These are phyloP conservation scores for Chrysosporium queenslandicum DNA, from an alignment of 2,329 filamentous ascomycete species.

Conservation along the genomic window DNA sequence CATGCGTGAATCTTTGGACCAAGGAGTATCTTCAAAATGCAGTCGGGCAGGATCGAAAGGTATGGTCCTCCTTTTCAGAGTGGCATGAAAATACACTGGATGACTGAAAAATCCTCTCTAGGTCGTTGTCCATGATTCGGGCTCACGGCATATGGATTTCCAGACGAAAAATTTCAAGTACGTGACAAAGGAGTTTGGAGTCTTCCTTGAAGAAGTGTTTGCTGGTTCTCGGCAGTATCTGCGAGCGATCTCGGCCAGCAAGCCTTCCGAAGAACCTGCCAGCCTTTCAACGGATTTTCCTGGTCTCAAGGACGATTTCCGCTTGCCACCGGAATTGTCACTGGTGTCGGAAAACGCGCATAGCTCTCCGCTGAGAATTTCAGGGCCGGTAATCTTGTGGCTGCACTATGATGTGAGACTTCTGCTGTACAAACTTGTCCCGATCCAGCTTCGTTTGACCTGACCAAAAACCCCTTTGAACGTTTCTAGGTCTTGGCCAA, in stretches of 20 bases:
- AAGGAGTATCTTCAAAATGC: conserved; percentile 55
- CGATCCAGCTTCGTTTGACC: background rate
- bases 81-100: background rate
- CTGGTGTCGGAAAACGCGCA: conserved; percentile 55
- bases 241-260: conserved; percentile 61
- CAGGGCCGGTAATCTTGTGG: conserved; percentile 76
- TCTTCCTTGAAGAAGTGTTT: conserved; percentile 54
- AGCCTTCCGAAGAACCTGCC: conserved; percentile 61
- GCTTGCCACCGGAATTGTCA: conserved; percentile 52
- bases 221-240: conserved; percentile 60
- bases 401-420: conserved; percentile 65
- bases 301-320: conserved; percentile 57
- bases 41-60: conserved; percentile 53
- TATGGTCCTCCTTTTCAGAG: conserved; percentile 24
- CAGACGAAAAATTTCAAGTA: conserved; percentile 75
- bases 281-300: conserved; percentile 63
- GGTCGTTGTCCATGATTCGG: conserved; percentile 65
- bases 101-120: conserved; percentile 26
- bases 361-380: conserved; percentile 70
- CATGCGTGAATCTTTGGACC: conserved; percentile 59
- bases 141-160: conserved; percentile 63
- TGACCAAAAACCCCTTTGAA: background rate
- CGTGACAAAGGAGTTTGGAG: conserved; percentile 54
- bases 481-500: conserved; percentile 70
- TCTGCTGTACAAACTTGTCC: background rate